Evolutionary conservation across 306 rosid species (phyloP).

Genomic region (Macrotyloma uniflorum): DNA sequence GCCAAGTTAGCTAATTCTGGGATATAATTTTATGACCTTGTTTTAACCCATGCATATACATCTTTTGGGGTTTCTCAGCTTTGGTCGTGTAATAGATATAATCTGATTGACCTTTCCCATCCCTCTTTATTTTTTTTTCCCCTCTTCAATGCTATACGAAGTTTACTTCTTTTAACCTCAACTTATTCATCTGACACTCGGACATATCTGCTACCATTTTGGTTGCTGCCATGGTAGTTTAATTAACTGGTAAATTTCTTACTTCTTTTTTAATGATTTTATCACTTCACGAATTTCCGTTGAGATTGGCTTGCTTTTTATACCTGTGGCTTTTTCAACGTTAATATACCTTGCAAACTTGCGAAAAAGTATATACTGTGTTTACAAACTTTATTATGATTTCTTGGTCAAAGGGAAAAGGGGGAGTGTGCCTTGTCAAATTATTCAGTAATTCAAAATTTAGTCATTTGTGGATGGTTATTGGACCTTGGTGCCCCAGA

Average conservation of each 20-base stretch:
- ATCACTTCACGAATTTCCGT: not conserved
- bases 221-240: not conserved
- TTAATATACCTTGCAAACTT: no score
- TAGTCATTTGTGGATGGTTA: not conserved
- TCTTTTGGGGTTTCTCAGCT: conserved; percentile 44
- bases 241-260: not conserved
- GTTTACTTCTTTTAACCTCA: conserved; percentile 15
- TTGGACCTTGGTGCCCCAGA: not conserved
- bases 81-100: conserved; percentile 40
- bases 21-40: conserved; percentile 46
- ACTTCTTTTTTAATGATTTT: not conserved
- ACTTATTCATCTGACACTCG: conserved; percentile 2
- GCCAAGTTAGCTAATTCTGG: conserved; percentile 35
- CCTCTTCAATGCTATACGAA: conserved; percentile 35
- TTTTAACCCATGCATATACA: conserved; percentile 31
- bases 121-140: not conserved
- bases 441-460: not conserved
- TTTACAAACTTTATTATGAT: not conserved
- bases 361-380: no score
- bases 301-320: not conserved
- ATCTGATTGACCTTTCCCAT: conserved; percentile 24
- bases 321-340: not conserved
- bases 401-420: not conserved
- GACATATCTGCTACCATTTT: not conserved
- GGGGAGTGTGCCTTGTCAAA: not conserved